Percentiles rank a stretch among this genome's conserved stretches.
Conservation (phyloP, 1,284 basidiomycete genomes). For the Polyporus tsugae region DNA sequence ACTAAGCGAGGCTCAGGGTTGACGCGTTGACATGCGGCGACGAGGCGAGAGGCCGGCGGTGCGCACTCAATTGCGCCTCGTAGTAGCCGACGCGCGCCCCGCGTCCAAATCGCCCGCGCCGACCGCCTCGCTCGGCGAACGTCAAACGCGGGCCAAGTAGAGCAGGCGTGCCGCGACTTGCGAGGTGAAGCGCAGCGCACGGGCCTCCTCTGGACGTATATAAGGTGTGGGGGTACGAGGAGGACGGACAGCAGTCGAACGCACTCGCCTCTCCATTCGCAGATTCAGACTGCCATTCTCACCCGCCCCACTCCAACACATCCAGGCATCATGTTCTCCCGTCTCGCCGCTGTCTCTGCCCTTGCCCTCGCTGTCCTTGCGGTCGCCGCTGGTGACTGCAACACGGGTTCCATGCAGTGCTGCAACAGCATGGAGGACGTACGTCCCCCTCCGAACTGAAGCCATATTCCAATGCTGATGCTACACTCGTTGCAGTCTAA, state of each 20-base stretch:
- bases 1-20: not conserved
- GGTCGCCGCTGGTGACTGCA: conserved; percentile 26
- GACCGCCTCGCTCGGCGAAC: not conserved
- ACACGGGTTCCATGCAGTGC: conserved; percentile 32
- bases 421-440: conserved; percentile 31
- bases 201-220: not conserved
- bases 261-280: not conserved
- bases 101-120: not conserved
- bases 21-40: not conserved
- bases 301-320: not conserved
- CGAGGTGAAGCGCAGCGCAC: not conserved
- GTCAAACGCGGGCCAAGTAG: no score
- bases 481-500: not conserved
- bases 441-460: not conserved
- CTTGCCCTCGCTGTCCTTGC: conserved; percentile 23
- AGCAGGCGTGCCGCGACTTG: not conserved
- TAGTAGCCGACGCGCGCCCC: not conserved
- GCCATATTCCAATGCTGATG: not conserved
- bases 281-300: not conserved
- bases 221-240: not conserved
- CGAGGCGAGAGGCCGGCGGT: not conserved
- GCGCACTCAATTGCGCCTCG: not conserved
- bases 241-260: not conserved
- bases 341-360: conserved; percentile 18
- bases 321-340: conserved; percentile 21